Conservation (phyloP, 805 yeast species). For the Starmerella tilneyi region DNA sequence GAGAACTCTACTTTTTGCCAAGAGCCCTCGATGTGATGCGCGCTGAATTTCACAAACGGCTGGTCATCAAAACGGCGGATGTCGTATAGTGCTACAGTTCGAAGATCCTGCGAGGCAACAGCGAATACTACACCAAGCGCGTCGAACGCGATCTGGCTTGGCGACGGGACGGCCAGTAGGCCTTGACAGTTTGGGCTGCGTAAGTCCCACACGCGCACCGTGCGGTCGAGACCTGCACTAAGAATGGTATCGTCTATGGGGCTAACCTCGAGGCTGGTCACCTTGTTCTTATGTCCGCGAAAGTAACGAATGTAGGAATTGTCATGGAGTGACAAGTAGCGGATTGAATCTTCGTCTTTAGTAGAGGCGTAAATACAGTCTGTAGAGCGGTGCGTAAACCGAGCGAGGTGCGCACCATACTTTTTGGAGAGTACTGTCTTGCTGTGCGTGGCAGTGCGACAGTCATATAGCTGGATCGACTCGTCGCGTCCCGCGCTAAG, state of each 20-base stretch:
- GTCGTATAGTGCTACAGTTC: constrained; percentile 51
- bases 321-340: constrained; percentile 66
- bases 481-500: constrained; percentile 73
- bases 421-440: constrained; percentile 73
- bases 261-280: constrained; percentile 58
- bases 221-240: constrained; percentile 62
- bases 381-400: constrained; percentile 63
- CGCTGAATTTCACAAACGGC: constrained; percentile 43
- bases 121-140: constrained; percentile 79
- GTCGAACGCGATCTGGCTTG: constrained; percentile 59
- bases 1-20: constrained; percentile 71
- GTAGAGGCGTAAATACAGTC: constrained; percentile 80
- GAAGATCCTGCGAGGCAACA: constrained; percentile 40
- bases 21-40: constrained; percentile 29
- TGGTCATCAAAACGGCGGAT: constrained; percentile 45
- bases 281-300: constrained; percentile 73
- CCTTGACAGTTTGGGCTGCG: constrained; percentile 60
- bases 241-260: constrained; percentile 58
- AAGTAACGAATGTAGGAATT: constrained; percentile 77
- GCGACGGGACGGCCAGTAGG: constrained; percentile 43
- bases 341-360: constrained; percentile 45
- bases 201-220: constrained; percentile 82
- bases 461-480: constrained; percentile 72
- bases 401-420: constrained; percentile 82
- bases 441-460: constrained; percentile 44